Percentiles rank a stretch among this genome's conserved stretches.
phyloP scores from a whole-genome alignment of 768 basidiomycete species.

The Favolaschia claudopus region DNA sequence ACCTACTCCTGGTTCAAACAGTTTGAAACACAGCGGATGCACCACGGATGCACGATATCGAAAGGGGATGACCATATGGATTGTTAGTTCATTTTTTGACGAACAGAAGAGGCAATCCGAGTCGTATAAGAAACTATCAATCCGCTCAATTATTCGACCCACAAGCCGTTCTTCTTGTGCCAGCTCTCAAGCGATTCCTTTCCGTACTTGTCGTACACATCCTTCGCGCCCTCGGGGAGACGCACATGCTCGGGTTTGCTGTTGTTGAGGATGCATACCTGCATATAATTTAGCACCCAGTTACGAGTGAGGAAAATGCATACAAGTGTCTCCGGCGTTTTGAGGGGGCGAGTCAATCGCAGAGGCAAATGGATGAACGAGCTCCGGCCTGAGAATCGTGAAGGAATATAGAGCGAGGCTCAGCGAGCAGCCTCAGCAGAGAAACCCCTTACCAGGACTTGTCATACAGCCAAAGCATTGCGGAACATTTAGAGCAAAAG shows the following conservation, averaged over 20 bases:
- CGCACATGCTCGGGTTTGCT: slow-evolving; percentile 69
- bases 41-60: no score
- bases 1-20: no score
- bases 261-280: slow-evolving; percentile 54
- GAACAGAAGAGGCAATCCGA: no score
- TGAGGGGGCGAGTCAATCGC: slow-evolving; percentile 71
- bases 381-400: slow-evolving; percentile 65
- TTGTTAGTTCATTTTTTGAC: no score
- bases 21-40: no score
- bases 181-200: slow-evolving; percentile 60
- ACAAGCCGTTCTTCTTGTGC: slow-evolving; percentile 65
- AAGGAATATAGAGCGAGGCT: no score
- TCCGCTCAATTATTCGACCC: no score
- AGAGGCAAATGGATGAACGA: slow-evolving; percentile 73
- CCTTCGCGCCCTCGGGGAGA: slow-evolving; percentile 65
- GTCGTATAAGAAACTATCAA: no score
- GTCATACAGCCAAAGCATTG: slow-evolving; percentile 75
- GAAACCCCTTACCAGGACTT: slow-evolving; percentile 59
- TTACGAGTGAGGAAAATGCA: neutral
- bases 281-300: neutral
- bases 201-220: slow-evolving; percentile 53
- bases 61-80: no score
- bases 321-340: slow-evolving; percentile 51
- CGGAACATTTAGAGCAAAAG: slow-evolving; percentile 69
- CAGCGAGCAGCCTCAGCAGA: neutral